Evolutionary conservation across 2,329 filamentous ascomycete species (phyloP).

Genomic region (Coleophoma cylindrospora): DNA sequence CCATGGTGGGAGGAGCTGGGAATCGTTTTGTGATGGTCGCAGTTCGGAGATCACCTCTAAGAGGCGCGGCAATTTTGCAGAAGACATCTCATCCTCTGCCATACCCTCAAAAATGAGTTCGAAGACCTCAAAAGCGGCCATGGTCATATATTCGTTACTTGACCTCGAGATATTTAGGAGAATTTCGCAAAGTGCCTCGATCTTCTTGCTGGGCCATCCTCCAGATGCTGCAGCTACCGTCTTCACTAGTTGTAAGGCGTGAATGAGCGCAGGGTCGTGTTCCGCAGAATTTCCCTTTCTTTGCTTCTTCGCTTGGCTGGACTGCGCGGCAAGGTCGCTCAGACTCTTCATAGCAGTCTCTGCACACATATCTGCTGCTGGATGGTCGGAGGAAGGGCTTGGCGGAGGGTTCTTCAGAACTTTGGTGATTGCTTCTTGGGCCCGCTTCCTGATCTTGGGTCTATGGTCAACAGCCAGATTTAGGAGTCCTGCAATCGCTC

Average conservation of each 20-base stretch:
- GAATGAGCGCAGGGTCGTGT: constrained; percentile 81
- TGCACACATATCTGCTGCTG: constrained; percentile 92
- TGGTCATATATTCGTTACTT: constrained; percentile 92
- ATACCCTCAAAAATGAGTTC: constrained; percentile 94
- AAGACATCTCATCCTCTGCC: constrained; percentile 78
- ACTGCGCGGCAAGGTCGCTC: constrained; percentile 64
- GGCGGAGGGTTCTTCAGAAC: constrained; percentile 83
- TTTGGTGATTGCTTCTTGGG: constrained; percentile 81
- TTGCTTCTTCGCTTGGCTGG: constrained; percentile 61
- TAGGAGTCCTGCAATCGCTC: constrained; percentile 81
- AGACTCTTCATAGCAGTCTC: constrained; percentile 82
- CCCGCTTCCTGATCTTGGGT: constrained; percentile 90
- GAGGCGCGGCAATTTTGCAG: constrained; percentile 81
- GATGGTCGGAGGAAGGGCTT: constrained; percentile 88
- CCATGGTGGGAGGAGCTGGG: constrained; percentile 92
- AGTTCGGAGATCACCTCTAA: constrained; percentile 90
- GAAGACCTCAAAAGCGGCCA: constrained; percentile 95
- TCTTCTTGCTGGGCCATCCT: constrained; percentile 95
- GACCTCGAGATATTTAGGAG: constrained; percentile 83
- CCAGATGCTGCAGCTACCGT: constrained; percentile 80
- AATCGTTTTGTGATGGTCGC: constrained; percentile 87
- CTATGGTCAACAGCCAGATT: constrained; percentile 79
- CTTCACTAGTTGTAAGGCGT: constrained; percentile 88
- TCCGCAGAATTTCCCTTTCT: constrained; percentile 52
- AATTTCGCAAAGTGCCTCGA: constrained; percentile 85